Base-by-base conservation (phyloP, 2,329 filamentous ascomycete species). In the Colletotrichum brevisporum region DNA sequence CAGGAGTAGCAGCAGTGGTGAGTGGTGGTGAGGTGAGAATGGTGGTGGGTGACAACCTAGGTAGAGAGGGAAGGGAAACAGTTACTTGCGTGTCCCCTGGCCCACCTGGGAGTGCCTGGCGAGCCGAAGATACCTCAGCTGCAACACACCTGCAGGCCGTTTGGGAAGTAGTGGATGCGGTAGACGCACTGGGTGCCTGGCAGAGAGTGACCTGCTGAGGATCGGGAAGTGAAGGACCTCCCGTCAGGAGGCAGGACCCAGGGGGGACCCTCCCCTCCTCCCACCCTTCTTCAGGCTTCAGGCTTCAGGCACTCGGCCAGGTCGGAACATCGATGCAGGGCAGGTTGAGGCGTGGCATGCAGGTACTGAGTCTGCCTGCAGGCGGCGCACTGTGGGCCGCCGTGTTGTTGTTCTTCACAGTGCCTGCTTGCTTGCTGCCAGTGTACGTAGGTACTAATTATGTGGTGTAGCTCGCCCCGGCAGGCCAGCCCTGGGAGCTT, bases 261-360 rank as follows among this genome's bases (percentile, higher is more conserved):
- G 41, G 10, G 10, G 41, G 10, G 41, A 43, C 41, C 24, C 27
- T n/a, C 39, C 5, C n/a, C 8, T n/a, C 9, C 16, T 39, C n/a
- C 9, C 15, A 12, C 36, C 21, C 21, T 10, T 36, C 31, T 36
- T 36, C 31, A 36, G 31, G 31, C 31, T 36, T 36, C 31, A 36
- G 31, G 31, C 47, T 39, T 43, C n/a, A 53, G 60, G 41, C 65
- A 58, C 48, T 45, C 13, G 41, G 41, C 47, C 54, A 43, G 61
- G 62, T 60, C 55, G 62, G 50, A 60, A 69, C 55, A 48, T 69
- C 13, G 62, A 50, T 47, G 62, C 66, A 66, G 67, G 67, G 63
- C 63, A 21, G 54, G 63, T 45, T 70, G 47, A 51, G n/a, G 67
- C 52, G 59, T 69, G 60, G 65, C 69, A 71, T 71, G 69, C 69